A percentile compares a stretch with the other conserved stretches of the same genome.
These are phyloP conservation scores for Elsinoe batatas DNA, from an alignment of 2,329 filamentous ascomycete species.

Conservation along the genomic window DNA sequence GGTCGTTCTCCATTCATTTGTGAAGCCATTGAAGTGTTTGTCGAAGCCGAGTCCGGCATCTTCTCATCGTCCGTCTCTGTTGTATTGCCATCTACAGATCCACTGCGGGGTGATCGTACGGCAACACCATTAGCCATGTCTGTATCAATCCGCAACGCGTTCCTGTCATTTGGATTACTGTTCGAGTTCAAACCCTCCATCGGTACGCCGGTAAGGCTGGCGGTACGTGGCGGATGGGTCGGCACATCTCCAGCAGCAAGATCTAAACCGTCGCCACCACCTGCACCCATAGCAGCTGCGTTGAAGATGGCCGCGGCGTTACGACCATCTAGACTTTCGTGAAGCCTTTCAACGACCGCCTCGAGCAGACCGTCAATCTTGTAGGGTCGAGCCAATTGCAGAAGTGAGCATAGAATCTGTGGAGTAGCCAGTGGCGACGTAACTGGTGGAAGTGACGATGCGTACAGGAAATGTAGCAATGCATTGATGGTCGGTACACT, in stretches of 20 bases:
- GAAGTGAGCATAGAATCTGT: conserved; percentile 87
- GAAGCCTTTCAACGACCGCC: conserved; percentile 81
- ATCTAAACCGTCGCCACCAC: conserved; percentile 75
- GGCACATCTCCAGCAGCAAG: conserved; percentile 36
- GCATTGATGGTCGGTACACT: conserved; percentile 83
- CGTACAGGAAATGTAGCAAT: conserved; percentile 87
- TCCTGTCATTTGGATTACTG: conserved; percentile 26
- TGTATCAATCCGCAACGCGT: conserved; percentile 42
- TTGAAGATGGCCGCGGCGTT: conserved; percentile 98
- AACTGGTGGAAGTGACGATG: conserved; percentile 70
- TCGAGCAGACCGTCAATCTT: conserved; percentile 87
- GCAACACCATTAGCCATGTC: conserved; percentile 31
- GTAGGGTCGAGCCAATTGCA: conserved; percentile 89
- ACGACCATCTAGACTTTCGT: conserved; percentile 78
- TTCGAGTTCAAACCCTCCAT: conserved; percentile 21
- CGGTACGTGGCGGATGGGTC: conserved; percentile 34
- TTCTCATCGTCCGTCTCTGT: conserved; percentile 26
- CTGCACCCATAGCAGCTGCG: conserved; percentile 93
- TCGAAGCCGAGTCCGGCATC: conserved; percentile 26
- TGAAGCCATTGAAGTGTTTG: conserved; percentile 25
- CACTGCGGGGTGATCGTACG: conserved; percentile 27
- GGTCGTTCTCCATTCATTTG: conserved; percentile 27
- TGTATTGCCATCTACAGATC: conserved; percentile 22
- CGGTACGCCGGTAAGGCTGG: conserved; percentile 37
- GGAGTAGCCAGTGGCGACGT: conserved; percentile 77